Percentiles rank a stretch among this genome's conserved stretches.
These are phyloP conservation scores for Boletus subcaerulescens DNA, from an alignment of 768 basidiomycete species.

Conservation along the genomic window DNA sequence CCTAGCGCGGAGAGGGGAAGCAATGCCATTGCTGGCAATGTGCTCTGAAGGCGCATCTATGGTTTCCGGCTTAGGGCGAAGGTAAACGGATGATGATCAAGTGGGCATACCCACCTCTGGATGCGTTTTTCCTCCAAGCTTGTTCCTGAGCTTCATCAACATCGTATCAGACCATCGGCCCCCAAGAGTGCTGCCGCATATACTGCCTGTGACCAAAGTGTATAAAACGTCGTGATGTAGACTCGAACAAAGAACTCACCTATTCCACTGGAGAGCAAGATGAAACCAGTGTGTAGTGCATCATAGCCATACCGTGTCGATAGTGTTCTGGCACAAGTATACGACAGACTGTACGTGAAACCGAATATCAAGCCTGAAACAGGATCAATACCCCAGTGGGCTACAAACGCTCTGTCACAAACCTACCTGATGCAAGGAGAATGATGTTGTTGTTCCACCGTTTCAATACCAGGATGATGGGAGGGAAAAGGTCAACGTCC, in stretches of 20 bases:
- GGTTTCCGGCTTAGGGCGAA: not conserved
- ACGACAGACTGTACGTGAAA: constrained; percentile 65
- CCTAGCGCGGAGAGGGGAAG: constrained; percentile 59
- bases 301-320: constrained; percentile 60
- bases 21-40: constrained; percentile 48
- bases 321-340: constrained; percentile 73
- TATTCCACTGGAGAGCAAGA: constrained; percentile 71
- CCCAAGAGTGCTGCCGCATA: constrained; percentile 54
- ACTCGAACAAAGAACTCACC: constrained; percentile 37
- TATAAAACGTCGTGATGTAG: not conserved
- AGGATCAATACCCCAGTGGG: not conserved
- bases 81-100: not conserved
- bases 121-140: constrained; percentile 43
- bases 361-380: constrained; percentile 66
- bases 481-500: constrained; percentile 72
- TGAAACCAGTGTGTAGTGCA: constrained; percentile 70
- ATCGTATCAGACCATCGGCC: constrained; percentile 56
- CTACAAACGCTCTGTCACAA: not conserved
- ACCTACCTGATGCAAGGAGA: constrained; percentile 35
- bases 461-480: constrained; percentile 55
- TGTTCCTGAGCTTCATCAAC: constrained; percentile 38
- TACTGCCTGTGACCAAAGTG: constrained; percentile 35
- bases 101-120: constrained; percentile 55
- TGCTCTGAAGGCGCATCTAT: constrained; percentile 73
- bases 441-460: constrained; percentile 66